phyloP scores from a whole-genome alignment of 2,329 filamentous ascomycete genomes.

The Lojkania enalia region DNA sequence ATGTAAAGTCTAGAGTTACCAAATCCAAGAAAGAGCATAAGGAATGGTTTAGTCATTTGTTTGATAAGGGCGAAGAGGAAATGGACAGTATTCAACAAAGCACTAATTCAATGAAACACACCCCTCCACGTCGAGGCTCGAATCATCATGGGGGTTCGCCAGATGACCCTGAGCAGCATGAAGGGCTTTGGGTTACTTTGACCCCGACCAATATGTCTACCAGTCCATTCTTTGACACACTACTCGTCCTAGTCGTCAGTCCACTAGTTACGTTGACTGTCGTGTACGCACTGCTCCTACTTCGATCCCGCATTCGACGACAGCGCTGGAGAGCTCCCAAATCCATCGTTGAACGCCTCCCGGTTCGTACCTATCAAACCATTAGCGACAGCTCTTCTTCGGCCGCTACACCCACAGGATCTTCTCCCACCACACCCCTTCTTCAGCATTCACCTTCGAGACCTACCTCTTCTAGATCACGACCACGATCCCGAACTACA shows the following conservation, averaged over 20 bases:
- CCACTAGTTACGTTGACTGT: slow-evolving; percentile 89
- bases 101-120: slow-evolving; percentile 11
- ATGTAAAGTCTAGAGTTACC: slow-evolving; percentile 50
- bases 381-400: slow-evolving; percentile 64
- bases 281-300: slow-evolving; percentile 84
- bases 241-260: slow-evolving; percentile 94
- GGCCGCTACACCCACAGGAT: slow-evolving; percentile 64
- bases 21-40: slow-evolving; percentile 42
- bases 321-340: slow-evolving; percentile 97
- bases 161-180: slow-evolving; percentile 54
- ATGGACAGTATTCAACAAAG: slow-evolving; percentile 15
- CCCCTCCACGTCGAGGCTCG: no score
- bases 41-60: slow-evolving; percentile 28
- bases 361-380: slow-evolving; percentile 92
- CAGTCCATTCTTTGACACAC: slow-evolving; percentile 92
- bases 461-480: slow-evolving; percentile 49
- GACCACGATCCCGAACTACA: slow-evolving; percentile 68
- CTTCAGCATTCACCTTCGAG: slow-evolving; percentile 56
- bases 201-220: slow-evolving; percentile 85
- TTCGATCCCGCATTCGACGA: slow-evolving; percentile 85
- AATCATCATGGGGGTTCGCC: slow-evolving; percentile 20
- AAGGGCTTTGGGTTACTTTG: slow-evolving; percentile 95
- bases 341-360: slow-evolving; percentile 90
- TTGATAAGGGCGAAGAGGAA: slow-evolving; percentile 25
- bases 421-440: slow-evolving; percentile 78